Base-by-base conservation (phyloP, 495 filamentous ascomycete species). In the Neurospora tetrasperma region DNA sequence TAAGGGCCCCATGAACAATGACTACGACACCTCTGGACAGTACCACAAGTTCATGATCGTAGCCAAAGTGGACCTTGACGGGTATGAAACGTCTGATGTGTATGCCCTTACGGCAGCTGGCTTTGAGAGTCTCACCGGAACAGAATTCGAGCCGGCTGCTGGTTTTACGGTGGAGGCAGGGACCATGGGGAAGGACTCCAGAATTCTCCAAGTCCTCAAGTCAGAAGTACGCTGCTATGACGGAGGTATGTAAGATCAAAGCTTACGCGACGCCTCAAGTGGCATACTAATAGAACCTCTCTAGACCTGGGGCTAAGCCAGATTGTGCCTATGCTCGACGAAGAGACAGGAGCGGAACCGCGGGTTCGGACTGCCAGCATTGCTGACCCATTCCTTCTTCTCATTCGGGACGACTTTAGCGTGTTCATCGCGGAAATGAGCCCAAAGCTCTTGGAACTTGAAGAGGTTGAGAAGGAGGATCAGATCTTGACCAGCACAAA, bases 201-300 rank as follows among this genome's bases (percentile, higher is more conserved):
- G 93, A 69, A 88, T 98, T 68, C 88, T 98, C 16, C 96, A 98
- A 78, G 89, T 97, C 18, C 84, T 96, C 43, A 90, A 88, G 73
- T 91, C 88, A 40, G 94, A 98, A 75, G 88, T 99, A 16, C 86
- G 94, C 66, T 92, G 89, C 72, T 98, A 96, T 77, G 94, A 98
- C 79, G 90, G 88, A 79, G 90, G 93, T 96, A 83, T 86, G 90
- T 83, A 71, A 73, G 70, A 74, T 72, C 72, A 62, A 43, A 75
- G 72, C 39, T 71, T 81, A 73, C 78, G 35, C 12, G 40, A 44
- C 5, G 42, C 16, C 27, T 16, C 38, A 12, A 41, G 77, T 77
- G 40, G 69, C 59, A 48, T 75, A 59, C 79, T 81, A 76, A 81
- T 69, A 76, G 68, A 8, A 18, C 27, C 38, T 75, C 27, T 72